phyloP scores from a whole-genome alignment of 345 rosid species.

The Salix dunnii region DNA sequence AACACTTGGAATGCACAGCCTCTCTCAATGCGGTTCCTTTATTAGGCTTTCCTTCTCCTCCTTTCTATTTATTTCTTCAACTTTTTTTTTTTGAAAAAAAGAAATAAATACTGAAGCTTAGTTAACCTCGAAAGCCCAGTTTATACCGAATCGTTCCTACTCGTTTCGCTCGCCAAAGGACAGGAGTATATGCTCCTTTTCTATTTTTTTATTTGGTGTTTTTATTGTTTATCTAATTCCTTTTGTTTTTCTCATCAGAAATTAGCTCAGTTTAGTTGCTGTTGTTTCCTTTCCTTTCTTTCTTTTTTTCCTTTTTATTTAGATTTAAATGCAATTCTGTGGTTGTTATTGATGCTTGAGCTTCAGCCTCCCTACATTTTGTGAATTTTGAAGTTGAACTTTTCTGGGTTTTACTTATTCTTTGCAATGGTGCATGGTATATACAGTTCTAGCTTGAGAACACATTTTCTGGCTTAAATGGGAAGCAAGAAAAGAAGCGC shows the following conservation, averaged over 20 bases:
- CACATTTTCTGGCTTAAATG: conserved; percentile 33
- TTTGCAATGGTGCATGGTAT: not conserved
- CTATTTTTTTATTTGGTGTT: not conserved
- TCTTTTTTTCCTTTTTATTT: not conserved
- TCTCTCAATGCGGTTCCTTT: not conserved
- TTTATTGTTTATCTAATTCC: too few species aligned
- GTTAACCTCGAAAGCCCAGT: not conserved
- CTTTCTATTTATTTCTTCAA: not conserved
- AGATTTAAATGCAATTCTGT: not conserved
- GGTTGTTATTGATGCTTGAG: not conserved
- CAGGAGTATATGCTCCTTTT: not conserved
- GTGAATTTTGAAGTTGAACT: not conserved
- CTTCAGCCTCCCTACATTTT: not conserved
- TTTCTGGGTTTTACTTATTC: not conserved
- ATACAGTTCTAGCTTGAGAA: not conserved
- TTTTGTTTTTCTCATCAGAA: too few species aligned
- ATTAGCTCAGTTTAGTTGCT: too few species aligned
- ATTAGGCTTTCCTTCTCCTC: not conserved
- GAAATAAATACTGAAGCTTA: not conserved
- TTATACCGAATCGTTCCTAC: too few species aligned
- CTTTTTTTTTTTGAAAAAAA: not conserved
- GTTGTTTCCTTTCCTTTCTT: too few species aligned
- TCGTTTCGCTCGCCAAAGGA: too few species aligned
- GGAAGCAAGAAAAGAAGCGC: conserved; percentile 57
- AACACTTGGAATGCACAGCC: not conserved